These are phyloP conservation scores for Penicillium crustosum DNA, from an alignment of 2,329 filamentous ascomycete genomes.

Conservation along the genomic window DNA sequence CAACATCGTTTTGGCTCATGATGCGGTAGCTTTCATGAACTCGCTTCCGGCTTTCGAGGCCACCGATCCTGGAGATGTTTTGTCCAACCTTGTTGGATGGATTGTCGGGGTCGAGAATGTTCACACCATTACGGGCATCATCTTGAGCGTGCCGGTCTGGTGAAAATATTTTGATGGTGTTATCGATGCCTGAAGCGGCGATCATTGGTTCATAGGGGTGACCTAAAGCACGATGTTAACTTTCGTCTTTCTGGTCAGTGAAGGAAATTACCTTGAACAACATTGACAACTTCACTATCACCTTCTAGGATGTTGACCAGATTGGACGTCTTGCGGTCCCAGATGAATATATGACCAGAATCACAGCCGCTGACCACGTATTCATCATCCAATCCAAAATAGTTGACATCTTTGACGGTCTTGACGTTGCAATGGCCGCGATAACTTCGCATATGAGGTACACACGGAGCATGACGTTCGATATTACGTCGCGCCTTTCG, in stretches of 20 bases:
- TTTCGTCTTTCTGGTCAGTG: not conserved
- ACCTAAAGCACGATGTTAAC: constrained; percentile 39
- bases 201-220: constrained; percentile 68
- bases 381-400: constrained; percentile 65
- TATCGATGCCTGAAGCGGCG: constrained; percentile 66
- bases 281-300: constrained; percentile 69
- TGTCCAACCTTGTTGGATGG: constrained; percentile 36
- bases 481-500: constrained; percentile 52
- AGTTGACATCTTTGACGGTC: constrained; percentile 70
- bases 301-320: constrained; percentile 66
- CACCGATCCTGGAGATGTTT: constrained; percentile 35
- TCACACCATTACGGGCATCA: constrained; percentile 57
- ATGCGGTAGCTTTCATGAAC: constrained; percentile 63
- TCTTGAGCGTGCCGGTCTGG: constrained; percentile 59
- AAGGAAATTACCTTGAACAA: constrained; percentile 55
- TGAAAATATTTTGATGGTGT: constrained; percentile 68
- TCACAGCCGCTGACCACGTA: constrained; percentile 68
- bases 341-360: constrained; percentile 67
- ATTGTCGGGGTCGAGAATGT: constrained; percentile 54
- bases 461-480: constrained; percentile 56
- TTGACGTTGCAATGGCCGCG: constrained; percentile 66
- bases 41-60: constrained; percentile 57
- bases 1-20: constrained; percentile 61
- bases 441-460: constrained; percentile 58
- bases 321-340: constrained; percentile 62